These are phyloP conservation scores for Tylopilus sp. DNA, from an alignment of 768 basidiomycete species.

Conservation along the genomic window DNA sequence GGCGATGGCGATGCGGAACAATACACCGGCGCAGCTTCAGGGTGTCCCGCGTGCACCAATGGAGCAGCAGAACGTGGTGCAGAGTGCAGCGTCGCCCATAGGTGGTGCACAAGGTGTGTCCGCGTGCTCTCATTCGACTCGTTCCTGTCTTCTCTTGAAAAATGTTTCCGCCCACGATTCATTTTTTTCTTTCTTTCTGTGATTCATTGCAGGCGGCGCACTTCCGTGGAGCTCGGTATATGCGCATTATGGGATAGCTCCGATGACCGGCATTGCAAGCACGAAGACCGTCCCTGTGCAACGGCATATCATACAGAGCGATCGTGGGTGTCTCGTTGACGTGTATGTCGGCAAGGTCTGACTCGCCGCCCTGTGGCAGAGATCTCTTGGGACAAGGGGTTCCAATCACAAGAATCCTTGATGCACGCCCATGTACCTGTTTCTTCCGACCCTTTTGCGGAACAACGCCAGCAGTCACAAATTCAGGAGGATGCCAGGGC, in stretches of 20 bases:
- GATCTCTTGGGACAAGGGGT: conserved; percentile 59
- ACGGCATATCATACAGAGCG: conserved; percentile 28
- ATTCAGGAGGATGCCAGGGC: conserved; percentile 20
- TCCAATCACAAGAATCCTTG: conserved; percentile 52
- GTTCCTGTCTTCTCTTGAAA: background rate
- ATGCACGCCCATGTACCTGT: conserved; percentile 23
- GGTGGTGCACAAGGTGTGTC: conserved; percentile 19
- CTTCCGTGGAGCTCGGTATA: conserved; percentile 40
- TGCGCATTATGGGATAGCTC: conserved; percentile 36
- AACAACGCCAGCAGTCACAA: conserved; percentile 13
- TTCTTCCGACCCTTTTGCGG: conserved; percentile 1
- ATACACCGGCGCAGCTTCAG: conserved; percentile 3
- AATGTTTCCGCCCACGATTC: background rate
- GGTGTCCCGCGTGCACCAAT: background rate
- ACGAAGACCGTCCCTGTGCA: conserved; percentile 19
- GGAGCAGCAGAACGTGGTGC: conserved; percentile 15
- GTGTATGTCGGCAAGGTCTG: background rate
- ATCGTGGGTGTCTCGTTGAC: conserved; percentile 38
- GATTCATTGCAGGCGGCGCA: conserved; percentile 29
- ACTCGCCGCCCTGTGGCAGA: conserved; percentile 10
- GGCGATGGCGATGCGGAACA: background rate
- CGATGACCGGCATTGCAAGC: conserved; percentile 34
- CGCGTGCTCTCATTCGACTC: background rate
- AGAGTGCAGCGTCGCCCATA: background rate
- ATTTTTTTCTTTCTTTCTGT: background rate